phyloP scores from a whole-genome alignment of 306 rosid species.

The Dryas alaskensis region DNA sequence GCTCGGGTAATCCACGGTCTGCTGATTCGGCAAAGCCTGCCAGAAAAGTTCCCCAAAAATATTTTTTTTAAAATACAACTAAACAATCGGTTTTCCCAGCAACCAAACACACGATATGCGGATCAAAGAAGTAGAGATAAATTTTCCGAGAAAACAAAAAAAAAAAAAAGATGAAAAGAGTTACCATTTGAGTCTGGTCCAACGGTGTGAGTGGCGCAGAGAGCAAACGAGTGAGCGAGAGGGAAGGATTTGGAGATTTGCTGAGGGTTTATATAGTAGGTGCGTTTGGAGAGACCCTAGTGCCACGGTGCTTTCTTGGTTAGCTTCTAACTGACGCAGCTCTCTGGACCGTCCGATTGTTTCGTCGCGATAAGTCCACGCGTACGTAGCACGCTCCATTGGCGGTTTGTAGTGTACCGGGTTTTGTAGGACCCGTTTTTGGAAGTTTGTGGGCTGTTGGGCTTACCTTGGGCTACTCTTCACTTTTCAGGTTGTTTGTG shows the following conservation, averaged over 20 bases:
- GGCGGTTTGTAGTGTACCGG: background rate
- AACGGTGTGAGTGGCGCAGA: background rate
- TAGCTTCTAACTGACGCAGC: constrained; percentile 44
- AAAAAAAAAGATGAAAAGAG: background rate
- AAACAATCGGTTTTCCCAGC: background rate
- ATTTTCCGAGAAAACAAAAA: background rate
- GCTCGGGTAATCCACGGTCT: constrained; percentile 72
- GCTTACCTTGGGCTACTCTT: background rate
- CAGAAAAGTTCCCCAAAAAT: background rate
- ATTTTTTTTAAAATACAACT: background rate
- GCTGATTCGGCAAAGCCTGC: constrained; percentile 77
- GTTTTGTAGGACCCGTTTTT: background rate
- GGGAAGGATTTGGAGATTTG: background rate
- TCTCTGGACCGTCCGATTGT: constrained; percentile 41
- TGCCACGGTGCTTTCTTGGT: background rate
- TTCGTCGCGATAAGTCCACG: background rate
- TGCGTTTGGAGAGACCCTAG: constrained; percentile 24
- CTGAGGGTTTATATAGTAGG: constrained; percentile 13
- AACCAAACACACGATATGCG: background rate
- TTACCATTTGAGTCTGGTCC: constrained; percentile 26
- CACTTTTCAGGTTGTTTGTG: background rate
- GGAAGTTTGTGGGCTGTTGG: background rate
- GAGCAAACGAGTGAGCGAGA: background rate
- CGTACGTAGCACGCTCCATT: background rate
- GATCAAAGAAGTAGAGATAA: background rate